Evolutionary conservation across 1,284 basidiomycete genomes (phyloP), one percentile per base, ranked within the genome.

Genomic region (Pholiota adiposa): DNA sequence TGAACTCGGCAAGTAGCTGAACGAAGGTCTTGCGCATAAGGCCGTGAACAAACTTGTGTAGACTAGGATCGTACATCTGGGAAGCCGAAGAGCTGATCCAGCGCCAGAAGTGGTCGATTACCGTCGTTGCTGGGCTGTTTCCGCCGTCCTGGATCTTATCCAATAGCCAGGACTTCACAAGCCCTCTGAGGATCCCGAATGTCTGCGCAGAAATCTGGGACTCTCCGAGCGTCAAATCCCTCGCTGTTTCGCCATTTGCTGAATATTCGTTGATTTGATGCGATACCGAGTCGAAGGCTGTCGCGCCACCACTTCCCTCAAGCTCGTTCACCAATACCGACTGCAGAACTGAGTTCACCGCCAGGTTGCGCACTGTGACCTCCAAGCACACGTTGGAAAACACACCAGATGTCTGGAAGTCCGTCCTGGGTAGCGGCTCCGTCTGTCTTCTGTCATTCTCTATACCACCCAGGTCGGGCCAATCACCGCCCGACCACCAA

Each of bases 1-100:
- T 96, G 80, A 98, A 97, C 75, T 99, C 97, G 11, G 96, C 96
- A 14, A 99, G 83, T 60, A 99, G 83, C 76, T 99, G 97, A 46
- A 98, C 92, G 73, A 99, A 96, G 0, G 93, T 97, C 80, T 99
- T 99, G 64, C 93, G 89, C 97, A 99, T 99, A 54, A 99, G 84
- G 8, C 96, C 93, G 66, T 96, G 92, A 12, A 99, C 79, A 77
- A 99, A 99, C 0, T 92, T 88, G 72, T 98, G 95, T 5, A 99
- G 82, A 54, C 94, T 92, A 1, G 96, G 91, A 72, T 99, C 97
- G 71, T 95, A 97, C 80, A 99, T 87, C 61, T 89, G 85, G 31
- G 96, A 93, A 2, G 88, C 82, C 50, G 84, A 87, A 1, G 93
- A 96, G 69, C 89, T 93, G 63, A 97, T 85, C 97, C 97, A 99